Evolutionary conservation across 768 basidiomycete species (phyloP), one percentile per base, ranked within the genome.

Genomic region (Gelatoporia subvermispora): DNA sequence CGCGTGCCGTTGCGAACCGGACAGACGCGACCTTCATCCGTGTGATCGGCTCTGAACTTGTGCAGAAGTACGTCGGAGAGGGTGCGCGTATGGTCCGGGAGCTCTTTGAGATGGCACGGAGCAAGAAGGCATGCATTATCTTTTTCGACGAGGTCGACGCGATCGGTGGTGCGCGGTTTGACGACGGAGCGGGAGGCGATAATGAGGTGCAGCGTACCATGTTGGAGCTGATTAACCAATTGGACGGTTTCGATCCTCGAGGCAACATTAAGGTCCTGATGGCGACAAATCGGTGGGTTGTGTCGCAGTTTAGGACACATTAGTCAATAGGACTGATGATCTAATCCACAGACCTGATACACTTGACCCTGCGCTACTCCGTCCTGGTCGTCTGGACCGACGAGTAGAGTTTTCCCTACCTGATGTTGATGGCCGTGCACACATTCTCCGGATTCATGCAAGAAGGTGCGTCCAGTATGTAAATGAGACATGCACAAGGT

Each of bases 241-340:
- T 99, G 65, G 94, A 99, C 60, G 96, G 96, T 25, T 99, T 99
- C 69, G 96, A 98, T 68, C 87, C 95, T 7, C 72, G 96, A 72
- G 96, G 96, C n/a, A 98, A 98, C 64, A 98, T 99, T 71, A 99
- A 99, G 68, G 95, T 99, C 18, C 76, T 99, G 49, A 99, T 99
- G 96, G 96, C 96, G 24, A 98, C 96, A 7, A 98, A 99, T 73
- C 74, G 92, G 91, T 89, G 45, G 52, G 78, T 65, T 10, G 35
- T 20, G 45, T n/a, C 35, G 17, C 38, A 25, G 42, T 41, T 23
- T 2, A 10, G 11, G 8, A 1, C 3, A 13, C 9, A 13, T 5
- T 31, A 13, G 7, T 34, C 1, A 3, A 9, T 35, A 13, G 18
- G 17, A 15, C 43, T 51, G 50, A 16, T 51, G 41, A 43, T 34